Base-by-base conservation (phyloP, 1,139 yeast species). In the Debaryomycetaceae sp. region DNA sequence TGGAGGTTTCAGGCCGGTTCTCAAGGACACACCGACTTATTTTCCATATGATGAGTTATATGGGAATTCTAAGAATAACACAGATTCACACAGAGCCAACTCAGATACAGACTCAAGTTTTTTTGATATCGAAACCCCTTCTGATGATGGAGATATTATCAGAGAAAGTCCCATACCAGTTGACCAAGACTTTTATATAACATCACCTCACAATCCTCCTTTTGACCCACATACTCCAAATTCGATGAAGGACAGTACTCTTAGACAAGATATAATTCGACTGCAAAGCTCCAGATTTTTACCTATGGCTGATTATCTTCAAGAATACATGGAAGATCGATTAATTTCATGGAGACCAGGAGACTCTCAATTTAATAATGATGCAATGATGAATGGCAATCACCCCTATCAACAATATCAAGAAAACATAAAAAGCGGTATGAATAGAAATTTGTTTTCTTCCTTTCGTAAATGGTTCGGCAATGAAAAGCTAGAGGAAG, bases 291-390 rank as follows among this genome's bases (percentile, higher is more conserved):
- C 38, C n/a, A 34, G 51, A 32, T 41, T 49, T 9, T 49, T 56
- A 22, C 51, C 61, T 7, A 34, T 47, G 11, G 39, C 53, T 15
- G 70, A 67, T 48, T 51, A 58, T 34, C 58, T 75, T 19, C 58
- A 63, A 24, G 68, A 66, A 9, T 62, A 59, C 35, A 70, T 78
- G 75, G 84, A 79, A 47, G 78, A 75, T 15, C 59, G 77, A 33
- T 50, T 79, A 38, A 56, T 73, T 1, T 59, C 81, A 34, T 80
- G 81, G 78, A 65, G 75, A 41, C 78, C 83, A 2, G 63, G 72
- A 4, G 66, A 62, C 6, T 70, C 79, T 0, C 73, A 74, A 31
- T 67, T 63, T 34, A 66, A 61, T 36, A 56, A 60, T 18, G 71
- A 65, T 13, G 58, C 52, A 6, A 49, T 65, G 0, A 45, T 73